phyloP scores from a whole-genome alignment of 108 stramenopile species.

The Pseudonitzschia multiseries region DNA sequence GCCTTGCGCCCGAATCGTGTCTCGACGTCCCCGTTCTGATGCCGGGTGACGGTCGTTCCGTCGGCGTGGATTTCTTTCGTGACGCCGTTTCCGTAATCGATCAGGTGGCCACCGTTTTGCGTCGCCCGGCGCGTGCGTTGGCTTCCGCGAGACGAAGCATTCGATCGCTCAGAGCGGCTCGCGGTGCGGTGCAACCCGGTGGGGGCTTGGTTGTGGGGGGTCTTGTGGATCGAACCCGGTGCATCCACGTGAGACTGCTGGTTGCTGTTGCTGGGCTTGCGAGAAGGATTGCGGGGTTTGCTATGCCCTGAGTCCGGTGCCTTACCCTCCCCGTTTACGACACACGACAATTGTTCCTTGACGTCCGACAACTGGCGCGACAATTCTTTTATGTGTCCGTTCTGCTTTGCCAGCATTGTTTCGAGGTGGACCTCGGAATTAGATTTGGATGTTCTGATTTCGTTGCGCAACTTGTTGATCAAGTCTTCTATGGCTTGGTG shows the following conservation, averaged over 20 bases:
- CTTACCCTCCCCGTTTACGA: background rate
- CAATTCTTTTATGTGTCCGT: slow-evolving; percentile 23
- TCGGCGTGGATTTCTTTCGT: slow-evolving; percentile 54
- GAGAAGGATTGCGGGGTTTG: background rate
- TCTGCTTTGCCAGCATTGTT: slow-evolving; percentile 26
- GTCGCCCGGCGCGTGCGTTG: slow-evolving; percentile 19
- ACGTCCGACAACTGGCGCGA: slow-evolving; percentile 19
- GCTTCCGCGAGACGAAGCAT: slow-evolving; percentile 14
- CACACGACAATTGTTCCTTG: slow-evolving; percentile 12
- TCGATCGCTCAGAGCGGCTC: slow-evolving; percentile 15
- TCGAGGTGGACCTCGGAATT: slow-evolving; percentile 24
- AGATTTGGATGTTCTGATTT: slow-evolving; percentile 23
- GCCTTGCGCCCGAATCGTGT: slow-evolving; percentile 21
- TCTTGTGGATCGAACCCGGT: slow-evolving; percentile 11
- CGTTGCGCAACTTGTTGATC: slow-evolving; percentile 27
- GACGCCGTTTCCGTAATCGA: slow-evolving; percentile 63
- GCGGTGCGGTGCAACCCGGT: background rate
- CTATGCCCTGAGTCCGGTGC: too few species aligned
- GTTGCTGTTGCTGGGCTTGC: slow-evolving; percentile 5
- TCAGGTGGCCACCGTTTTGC: slow-evolving; percentile 31
- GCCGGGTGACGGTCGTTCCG: slow-evolving; percentile 61
- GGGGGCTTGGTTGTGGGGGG: background rate
- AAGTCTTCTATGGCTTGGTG: slow-evolving; percentile 20
- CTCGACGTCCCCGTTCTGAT: slow-evolving; percentile 82
- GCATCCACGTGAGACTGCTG: background rate